These are phyloP conservation scores for Psilocybe mexicana DNA, from an alignment of 1,284 basidiomycete genomes.

Conservation along the genomic window DNA sequence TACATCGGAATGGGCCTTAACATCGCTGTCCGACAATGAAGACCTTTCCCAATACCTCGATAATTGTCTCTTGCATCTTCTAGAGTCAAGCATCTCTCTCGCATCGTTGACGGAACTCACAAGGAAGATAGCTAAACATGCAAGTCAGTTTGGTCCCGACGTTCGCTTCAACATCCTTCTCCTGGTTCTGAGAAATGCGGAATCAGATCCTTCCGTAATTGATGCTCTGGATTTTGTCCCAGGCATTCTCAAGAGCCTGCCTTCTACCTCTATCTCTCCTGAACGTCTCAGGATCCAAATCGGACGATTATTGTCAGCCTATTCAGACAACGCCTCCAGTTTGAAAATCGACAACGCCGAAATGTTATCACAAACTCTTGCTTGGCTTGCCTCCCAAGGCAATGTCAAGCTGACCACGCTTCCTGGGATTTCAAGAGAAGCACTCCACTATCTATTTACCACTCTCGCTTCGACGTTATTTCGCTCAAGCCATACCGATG, in stretches of 20 bases:
- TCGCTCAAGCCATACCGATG: conserved; percentile 19
- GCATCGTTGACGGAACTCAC: conserved; percentile 29
- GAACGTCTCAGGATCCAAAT: conserved; percentile 38
- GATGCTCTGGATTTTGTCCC: conserved; percentile 24
- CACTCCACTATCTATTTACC: conserved; percentile 36
- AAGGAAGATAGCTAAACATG: conserved; percentile 26
- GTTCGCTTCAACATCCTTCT: conserved; percentile 48
- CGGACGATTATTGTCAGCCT: conserved; percentile 35
- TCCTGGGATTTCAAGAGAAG: conserved; percentile 39
- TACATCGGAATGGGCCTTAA: conserved; percentile 37
- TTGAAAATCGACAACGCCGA: conserved; percentile 35
- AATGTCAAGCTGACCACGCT: conserved; percentile 40
- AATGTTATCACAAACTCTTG: conserved; percentile 43
- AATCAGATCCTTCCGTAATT: conserved; percentile 27
- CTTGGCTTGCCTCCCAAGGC: conserved; percentile 46
- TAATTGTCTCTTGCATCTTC: conserved; percentile 30
- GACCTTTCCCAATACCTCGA: conserved; percentile 33
- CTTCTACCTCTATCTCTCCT: conserved; percentile 24
- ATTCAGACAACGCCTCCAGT: conserved; percentile 29
- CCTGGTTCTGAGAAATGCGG: conserved; percentile 40
- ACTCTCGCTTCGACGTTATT: conserved; percentile 30
- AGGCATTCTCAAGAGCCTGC: conserved; percentile 31
- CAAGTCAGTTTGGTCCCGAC: conserved; percentile 35
- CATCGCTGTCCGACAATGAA: conserved; percentile 28
- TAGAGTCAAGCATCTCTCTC: conserved; percentile 38